Evolutionary conservation across 2,329 filamentous ascomycete genomes (phyloP), one percentile per base, ranked within the genome.

Genomic region (Monosporascus sp.): DNA sequence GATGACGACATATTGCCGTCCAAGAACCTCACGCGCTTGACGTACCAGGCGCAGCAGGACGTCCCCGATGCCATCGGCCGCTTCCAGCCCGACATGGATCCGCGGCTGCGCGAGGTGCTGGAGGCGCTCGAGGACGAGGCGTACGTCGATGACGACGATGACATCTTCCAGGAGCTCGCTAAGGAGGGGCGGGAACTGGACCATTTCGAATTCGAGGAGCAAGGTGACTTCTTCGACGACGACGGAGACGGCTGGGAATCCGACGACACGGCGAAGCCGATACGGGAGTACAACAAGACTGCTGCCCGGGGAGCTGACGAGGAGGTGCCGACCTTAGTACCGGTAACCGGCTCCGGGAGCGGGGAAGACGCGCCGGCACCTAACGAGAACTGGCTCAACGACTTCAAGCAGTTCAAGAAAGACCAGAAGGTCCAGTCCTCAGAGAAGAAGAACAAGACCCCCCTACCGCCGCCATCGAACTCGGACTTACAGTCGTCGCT

Each of bases 61-160:
- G 76, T 97, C 1, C 94, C 94, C 1, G 94, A 99, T 72, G 86
- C 85, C 7, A 89, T 99, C 64, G 87, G 89, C 3, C 94, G 94
- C 0, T 96, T 99, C 70, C 88, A 99, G 71, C 94, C 95, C 7
- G 92, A 97, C 67, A 97, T 99, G 94, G 95, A 99, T 65, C 92
- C 92, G 2, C 81, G 93, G 40, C 70, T 99, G 61, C 82, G 94
- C 46, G 94, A 99, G 70, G 91, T 92, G 5, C 74, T 99, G 24
- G 92, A 97, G 72, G 94, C 94, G 11, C 75, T 99, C 31, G 94
- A 99, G 48, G 94, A 99, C 65, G 94, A 99, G 24, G 93, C 88
- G 2, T 99, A 91, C 66, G 92, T 99, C 2, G 93, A 89, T 48
- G 80, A 89, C 7, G 83, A 93, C 37, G 89, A 94, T n/a, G 89